Evolutionary conservation across 768 basidiomycete species (phyloP).

Genomic region (Tricholoma saponaceum): DNA sequence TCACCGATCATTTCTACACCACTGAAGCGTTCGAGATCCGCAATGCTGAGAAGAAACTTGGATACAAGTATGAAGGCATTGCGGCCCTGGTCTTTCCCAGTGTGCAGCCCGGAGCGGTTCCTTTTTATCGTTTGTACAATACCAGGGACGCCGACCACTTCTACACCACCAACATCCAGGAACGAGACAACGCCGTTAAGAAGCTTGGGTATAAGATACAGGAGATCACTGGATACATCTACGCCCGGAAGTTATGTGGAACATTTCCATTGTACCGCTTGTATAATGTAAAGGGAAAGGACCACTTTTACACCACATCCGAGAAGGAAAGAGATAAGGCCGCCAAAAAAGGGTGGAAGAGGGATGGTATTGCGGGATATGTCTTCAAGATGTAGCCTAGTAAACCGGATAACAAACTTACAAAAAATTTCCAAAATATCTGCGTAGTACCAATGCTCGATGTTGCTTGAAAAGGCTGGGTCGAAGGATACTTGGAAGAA

Average conservation of each 20-base stretch:
- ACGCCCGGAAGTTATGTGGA: constrained; percentile 6
- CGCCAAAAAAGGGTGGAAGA: constrained; percentile 5
- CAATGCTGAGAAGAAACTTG: constrained; percentile 2
- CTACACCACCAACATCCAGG: neutral
- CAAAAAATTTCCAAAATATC: too few species aligned
- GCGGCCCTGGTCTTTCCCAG: constrained; percentile 9
- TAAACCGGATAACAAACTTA: too few species aligned
- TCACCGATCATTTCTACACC: constrained; percentile 11
- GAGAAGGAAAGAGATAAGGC: constrained; percentile 12
- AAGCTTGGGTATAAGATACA: neutral
- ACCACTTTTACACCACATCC: constrained; percentile 24
- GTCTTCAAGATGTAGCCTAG: too few species aligned
- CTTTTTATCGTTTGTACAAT: constrained; percentile 3
- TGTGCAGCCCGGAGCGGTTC: constrained; percentile 7
- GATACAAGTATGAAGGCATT: constrained; percentile 11
- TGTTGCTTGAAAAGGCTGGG: too few species aligned
- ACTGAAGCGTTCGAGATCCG: neutral
- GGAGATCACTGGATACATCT: constrained; percentile 16
- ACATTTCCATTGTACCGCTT: constrained; percentile 17
- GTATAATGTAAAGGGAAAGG: constrained; percentile 8
- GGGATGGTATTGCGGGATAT: constrained; percentile 16
- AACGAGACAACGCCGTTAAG: neutral
- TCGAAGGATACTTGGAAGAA: too few species aligned
- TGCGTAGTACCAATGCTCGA: too few species aligned
- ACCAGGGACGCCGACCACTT: neutral